Evolutionary conservation across 306 rosid species (phyloP), one percentile per base, ranked within the genome.

Genomic region (Trifolium pratense): DNA sequence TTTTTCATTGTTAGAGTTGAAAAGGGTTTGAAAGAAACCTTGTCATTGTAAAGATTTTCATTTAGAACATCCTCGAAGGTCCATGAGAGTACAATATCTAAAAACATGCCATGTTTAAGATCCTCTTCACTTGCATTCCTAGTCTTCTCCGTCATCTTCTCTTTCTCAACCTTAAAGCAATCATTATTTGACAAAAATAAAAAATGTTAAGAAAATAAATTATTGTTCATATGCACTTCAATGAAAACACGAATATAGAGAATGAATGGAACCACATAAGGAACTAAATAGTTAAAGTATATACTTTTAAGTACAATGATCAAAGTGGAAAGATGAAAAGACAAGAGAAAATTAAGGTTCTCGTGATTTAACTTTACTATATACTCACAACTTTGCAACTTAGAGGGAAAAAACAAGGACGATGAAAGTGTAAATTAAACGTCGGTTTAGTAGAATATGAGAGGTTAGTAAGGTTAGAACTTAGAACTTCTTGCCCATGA

Each of bases 1-100:
- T 26, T 46, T 45, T 45, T 45, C 11, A n/a, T 51, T 17, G 31
- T 5, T 0, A 55, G 16, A 4, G 62, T 23, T 56, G 7, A 56
- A 23, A 56, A 20, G 62, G 62, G 34, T 23, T 16, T 21, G 25
- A 26, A 58, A 18, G 1, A 59, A 59, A 59, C 65, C 40, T 59
- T 14, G 65, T 59, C 40, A 14, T 59, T 59, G 65, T 59, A 26
- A 29, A 59, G 40, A 59, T 59, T 13, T 14, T 59, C 40, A 13
- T 59, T 59, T 18, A 59, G 40, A 59, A 59, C 65, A 59, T 29
- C 65, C 12, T 59, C 12, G 10, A 59, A 5, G 40, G 65, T 29
- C 65, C 65, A 59, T 14, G 20, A 59, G 18, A 58, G 16, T 25
- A 58, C 39, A 58, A 58, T 31, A 58, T 58, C 39, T 26, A 26